Percentiles rank a stretch among this genome's conserved stretches.
Evolutionary conservation across 306 rosid species (phyloP).

Genomic region (Quercus glauca): DNA sequence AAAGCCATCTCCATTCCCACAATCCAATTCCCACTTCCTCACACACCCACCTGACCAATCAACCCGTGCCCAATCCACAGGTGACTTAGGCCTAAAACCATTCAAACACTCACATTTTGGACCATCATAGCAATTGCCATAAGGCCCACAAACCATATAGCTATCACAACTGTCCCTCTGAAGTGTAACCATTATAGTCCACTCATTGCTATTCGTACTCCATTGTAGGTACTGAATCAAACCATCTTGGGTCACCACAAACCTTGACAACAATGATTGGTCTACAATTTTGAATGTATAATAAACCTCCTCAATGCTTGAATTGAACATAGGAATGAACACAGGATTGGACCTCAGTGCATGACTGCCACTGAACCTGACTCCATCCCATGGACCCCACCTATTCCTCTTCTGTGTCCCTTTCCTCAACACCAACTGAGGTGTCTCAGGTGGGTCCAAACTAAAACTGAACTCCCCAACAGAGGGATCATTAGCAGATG

Average conservation of each 20-base stretch:
- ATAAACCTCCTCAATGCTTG: slow-evolving; percentile 12
- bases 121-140: slow-evolving; percentile 9
- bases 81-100: slow-evolving; percentile 25
- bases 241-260: slow-evolving; percentile 15
- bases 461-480: slow-evolving; percentile 12
- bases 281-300: slow-evolving; percentile 10
- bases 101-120: slow-evolving; percentile 18
- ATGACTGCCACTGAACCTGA: slow-evolving; percentile 17
- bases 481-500: not conserved
- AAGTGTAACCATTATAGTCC: not conserved
- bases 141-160: slow-evolving; percentile 21
- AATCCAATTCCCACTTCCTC: slow-evolving; percentile 13
- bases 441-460: slow-evolving; percentile 16
- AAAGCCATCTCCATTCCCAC: slow-evolving; percentile 27
- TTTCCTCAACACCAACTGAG: slow-evolving; percentile 15
- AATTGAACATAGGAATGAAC: slow-evolving; percentile 12
- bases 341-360: slow-evolving; percentile 13
- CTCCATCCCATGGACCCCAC: slow-evolving; percentile 36
- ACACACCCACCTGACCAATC: slow-evolving; percentile 21
- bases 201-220: not conserved
- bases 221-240: not conserved
- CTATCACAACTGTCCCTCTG: slow-evolving; percentile 20
- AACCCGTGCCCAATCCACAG: slow-evolving; percentile 21
- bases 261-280: slow-evolving; percentile 4
- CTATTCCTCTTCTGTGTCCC: slow-evolving; percentile 2